A percentile compares a stretch with the other conserved stretches of the same genome.
phyloP scores from a whole-genome alignment of 805 yeast species.

The Debaryomyces castellii region DNA sequence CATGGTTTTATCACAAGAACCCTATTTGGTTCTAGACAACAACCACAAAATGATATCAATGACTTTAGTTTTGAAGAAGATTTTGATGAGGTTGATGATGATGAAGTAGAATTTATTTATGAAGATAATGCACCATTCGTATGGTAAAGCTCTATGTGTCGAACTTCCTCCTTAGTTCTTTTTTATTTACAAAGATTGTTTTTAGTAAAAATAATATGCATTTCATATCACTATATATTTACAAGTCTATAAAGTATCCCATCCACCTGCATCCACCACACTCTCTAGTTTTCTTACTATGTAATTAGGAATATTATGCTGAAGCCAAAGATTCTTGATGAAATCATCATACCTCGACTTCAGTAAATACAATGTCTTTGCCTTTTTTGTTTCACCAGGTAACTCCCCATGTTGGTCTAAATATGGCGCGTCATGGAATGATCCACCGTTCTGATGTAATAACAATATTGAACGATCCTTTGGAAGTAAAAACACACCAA shows the following conservation, averaged over 20 bases:
- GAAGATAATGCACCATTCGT: slow-evolving; percentile 2
- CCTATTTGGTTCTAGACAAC: slow-evolving; percentile 21
- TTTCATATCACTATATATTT: slow-evolving; percentile 1
- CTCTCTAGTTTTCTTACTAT: slow-evolving; percentile 81
- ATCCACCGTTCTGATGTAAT: slow-evolving; percentile 73
- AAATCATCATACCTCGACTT: slow-evolving; percentile 63
- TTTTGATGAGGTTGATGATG: slow-evolving; percentile 18
- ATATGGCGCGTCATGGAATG: slow-evolving; percentile 82
- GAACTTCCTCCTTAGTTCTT: no score
- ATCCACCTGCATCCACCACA: slow-evolving; percentile 85
- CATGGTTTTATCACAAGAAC: slow-evolving; percentile 45
- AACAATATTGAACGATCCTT: slow-evolving; percentile 64
- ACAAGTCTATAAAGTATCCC: slow-evolving; percentile 70
- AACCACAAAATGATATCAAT: slow-evolving; percentile 8
- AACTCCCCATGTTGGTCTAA: slow-evolving; percentile 84
- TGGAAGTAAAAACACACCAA: slow-evolving; percentile 75
- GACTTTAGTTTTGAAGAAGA: slow-evolving; percentile 17
- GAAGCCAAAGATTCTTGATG: slow-evolving; percentile 68
- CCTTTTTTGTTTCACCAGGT: slow-evolving; percentile 70
- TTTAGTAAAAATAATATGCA: background rate
- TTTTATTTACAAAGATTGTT: background rate
- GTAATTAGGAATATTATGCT: slow-evolving; percentile 71
- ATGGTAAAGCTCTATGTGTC: no score
- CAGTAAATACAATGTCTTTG: slow-evolving; percentile 69
- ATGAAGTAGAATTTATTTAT: slow-evolving; percentile 5